Percentiles rank a stretch among this genome's conserved stretches.
phyloP scores from a whole-genome alignment of 495 filamentous ascomycete genomes.

The Xylaria cubensis region DNA sequence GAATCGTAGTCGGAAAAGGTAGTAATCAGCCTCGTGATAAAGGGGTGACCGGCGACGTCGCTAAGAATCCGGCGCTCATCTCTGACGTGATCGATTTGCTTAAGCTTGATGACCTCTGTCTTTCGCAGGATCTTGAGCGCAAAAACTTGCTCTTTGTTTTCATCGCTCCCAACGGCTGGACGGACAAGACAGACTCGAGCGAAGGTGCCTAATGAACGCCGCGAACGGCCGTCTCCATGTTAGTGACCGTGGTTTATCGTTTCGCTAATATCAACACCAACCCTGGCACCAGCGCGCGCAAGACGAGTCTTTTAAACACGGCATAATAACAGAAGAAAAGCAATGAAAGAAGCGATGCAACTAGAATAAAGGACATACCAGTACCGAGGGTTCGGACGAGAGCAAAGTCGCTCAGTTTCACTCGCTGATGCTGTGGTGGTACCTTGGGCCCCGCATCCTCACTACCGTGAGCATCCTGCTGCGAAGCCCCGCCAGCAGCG shows the following conservation, averaged over 20 bases:
- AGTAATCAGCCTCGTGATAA: slow-evolving; percentile 89
- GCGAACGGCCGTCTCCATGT: slow-evolving; percentile 22
- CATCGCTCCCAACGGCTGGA: slow-evolving; percentile 60
- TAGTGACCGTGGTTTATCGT: neutral
- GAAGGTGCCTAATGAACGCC: slow-evolving; percentile 76
- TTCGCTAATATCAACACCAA: neutral
- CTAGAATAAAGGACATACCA: slow-evolving; percentile 56
- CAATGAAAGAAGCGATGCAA: neutral
- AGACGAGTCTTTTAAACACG: neutral
- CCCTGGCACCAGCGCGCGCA: slow-evolving; percentile 8
- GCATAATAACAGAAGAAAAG: neutral
- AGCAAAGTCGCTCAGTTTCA: slow-evolving; percentile 73
- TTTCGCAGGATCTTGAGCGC: slow-evolving; percentile 95
- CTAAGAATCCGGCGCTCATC: slow-evolving; percentile 89
- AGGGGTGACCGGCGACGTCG: slow-evolving; percentile 89
- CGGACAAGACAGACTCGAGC: slow-evolving; percentile 90
- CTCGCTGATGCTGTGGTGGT: slow-evolving; percentile 41
- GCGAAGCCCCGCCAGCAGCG: slow-evolving; percentile 20
- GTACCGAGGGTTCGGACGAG: slow-evolving; percentile 91
- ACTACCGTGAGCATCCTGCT: slow-evolving; percentile 17
- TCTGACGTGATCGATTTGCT: slow-evolving; percentile 97
- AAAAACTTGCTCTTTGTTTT: slow-evolving; percentile 74
- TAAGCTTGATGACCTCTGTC: slow-evolving; percentile 83
- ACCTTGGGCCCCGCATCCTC: slow-evolving; percentile 38
- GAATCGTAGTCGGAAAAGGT: slow-evolving; percentile 90